These are phyloP conservation scores for Macrolepiota albuminosa DNA, from an alignment of 768 basidiomycete genomes.

Conservation along the genomic window DNA sequence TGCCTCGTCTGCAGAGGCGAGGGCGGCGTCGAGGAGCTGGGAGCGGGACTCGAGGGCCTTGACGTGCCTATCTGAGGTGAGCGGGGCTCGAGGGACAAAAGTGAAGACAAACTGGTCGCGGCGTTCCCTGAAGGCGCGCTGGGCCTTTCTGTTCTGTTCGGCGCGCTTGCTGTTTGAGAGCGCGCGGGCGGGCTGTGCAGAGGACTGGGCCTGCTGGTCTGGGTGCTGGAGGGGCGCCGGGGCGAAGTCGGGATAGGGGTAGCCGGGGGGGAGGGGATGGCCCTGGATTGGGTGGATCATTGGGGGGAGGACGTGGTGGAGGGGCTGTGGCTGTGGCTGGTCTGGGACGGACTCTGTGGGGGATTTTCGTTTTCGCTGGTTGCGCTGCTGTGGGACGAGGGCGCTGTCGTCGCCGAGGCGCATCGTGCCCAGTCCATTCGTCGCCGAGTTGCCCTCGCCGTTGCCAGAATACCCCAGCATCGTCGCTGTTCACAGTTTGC, in stretches of 20 bases:
- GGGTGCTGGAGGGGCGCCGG: slow-evolving; percentile 35
- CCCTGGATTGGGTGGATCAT: slow-evolving; percentile 40
- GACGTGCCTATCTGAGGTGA: slow-evolving; percentile 54
- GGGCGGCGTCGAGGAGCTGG: slow-evolving; percentile 78
- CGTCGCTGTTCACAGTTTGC: slow-evolving; percentile 7
- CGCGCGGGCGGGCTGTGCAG: slow-evolving; percentile 40
- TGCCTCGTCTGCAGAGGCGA: slow-evolving; percentile 83
- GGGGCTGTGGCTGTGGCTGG: slow-evolving; percentile 26
- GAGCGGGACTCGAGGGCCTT: slow-evolving; percentile 85
- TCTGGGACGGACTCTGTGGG: slow-evolving; percentile 22
- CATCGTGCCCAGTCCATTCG: slow-evolving; percentile 31
- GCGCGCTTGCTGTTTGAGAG: slow-evolving; percentile 83
- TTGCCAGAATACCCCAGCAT: slow-evolving; percentile 33
- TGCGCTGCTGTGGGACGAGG: slow-evolving; percentile 30
- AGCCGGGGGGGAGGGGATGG: slow-evolving; percentile 40
- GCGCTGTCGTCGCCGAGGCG: slow-evolving; percentile 59
- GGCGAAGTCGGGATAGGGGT: slow-evolving; percentile 50
- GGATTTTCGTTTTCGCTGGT: slow-evolving; percentile 64
- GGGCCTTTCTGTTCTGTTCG: slow-evolving; percentile 93
- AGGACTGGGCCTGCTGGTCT: slow-evolving; percentile 23
- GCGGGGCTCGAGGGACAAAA: neutral
- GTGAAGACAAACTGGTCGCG: slow-evolving; percentile 70
- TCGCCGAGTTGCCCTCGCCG: neutral
- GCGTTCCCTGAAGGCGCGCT: slow-evolving; percentile 86
- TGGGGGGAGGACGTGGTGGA: slow-evolving; percentile 52